Percentiles rank a stretch among this genome's conserved stretches.
Conservation (phyloP, 2,329 filamentous ascomycete species). For the Monosporascus sp. region DNA sequence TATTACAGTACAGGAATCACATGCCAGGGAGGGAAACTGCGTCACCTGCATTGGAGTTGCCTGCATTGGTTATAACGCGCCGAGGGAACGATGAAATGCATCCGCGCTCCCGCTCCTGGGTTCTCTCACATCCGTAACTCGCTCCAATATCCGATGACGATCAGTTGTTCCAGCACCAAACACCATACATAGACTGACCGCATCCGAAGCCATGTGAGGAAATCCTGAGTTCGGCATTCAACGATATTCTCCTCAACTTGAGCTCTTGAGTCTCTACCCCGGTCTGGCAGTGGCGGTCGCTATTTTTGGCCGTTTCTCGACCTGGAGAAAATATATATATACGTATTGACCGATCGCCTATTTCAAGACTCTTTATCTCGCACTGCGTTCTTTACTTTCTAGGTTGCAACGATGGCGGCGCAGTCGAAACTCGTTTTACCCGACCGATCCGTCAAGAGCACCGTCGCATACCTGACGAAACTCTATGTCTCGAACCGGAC, state of each 20-base stretch:
- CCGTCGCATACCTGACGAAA: conserved; percentile 61
- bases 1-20: background rate
- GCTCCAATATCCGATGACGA: background rate
- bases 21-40: background rate
- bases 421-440: conserved; percentile 66
- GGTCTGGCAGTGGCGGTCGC: background rate
- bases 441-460: conserved; percentile 59
- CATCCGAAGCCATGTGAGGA: background rate
- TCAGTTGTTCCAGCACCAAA: background rate
- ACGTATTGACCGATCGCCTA: too few relatives aligned
- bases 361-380: too few relatives aligned
- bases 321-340: too few relatives aligned
- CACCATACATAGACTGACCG: too few relatives aligned
- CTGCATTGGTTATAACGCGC: too few relatives aligned
- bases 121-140: background rate
- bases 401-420: conserved; percentile 54
- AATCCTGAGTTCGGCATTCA: background rate
- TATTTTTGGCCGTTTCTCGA: too few relatives aligned
- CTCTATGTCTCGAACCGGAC: conserved; percentile 77
- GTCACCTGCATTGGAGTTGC: background rate
- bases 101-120: background rate
- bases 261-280: background rate
- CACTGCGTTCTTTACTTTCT: too few relatives aligned
- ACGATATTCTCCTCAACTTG: background rate
- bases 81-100: background rate